phyloP scores from a whole-genome alignment of 2,329 filamentous ascomycete genomes.

The Stachybotrys chartarum region DNA sequence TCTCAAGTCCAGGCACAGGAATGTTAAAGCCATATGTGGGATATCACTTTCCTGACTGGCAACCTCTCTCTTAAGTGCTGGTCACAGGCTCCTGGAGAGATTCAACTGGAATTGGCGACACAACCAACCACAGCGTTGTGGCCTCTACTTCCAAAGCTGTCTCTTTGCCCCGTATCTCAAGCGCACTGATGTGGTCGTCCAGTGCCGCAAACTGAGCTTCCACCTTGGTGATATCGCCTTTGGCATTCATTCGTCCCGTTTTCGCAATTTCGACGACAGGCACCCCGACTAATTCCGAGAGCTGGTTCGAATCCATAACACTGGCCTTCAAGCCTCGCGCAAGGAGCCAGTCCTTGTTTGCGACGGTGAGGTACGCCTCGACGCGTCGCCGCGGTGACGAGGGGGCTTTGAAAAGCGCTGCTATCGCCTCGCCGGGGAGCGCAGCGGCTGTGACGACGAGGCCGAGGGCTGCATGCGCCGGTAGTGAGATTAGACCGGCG shows the following conservation, averaged over 20 bases:
- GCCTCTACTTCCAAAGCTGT: constrained; percentile 14
- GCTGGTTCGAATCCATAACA: constrained; percentile 24
- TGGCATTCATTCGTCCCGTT: constrained; percentile 16
- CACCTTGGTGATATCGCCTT: background rate
- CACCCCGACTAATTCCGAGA: constrained; percentile 18
- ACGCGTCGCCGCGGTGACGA: constrained; percentile 34
- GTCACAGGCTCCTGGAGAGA: no score
- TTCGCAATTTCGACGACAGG: constrained; percentile 32
- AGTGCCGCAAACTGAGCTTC: constrained; percentile 15
- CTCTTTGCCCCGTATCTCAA: constrained; percentile 17
- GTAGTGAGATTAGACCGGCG: constrained; percentile 29
- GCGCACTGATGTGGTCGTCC: constrained; percentile 16
- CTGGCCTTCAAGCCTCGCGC: constrained; percentile 28
- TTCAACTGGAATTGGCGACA: no score
- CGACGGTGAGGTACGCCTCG: constrained; percentile 30
- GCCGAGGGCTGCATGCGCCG: constrained; percentile 28
- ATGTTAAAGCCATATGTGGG: no score
- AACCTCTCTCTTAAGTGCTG: no score
- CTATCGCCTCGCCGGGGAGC: constrained; percentile 25
- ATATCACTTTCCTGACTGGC: no score
- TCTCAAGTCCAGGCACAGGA: no score
- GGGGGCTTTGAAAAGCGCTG: constrained; percentile 27
- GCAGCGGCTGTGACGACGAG: constrained; percentile 23
- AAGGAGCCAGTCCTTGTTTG: constrained; percentile 35
- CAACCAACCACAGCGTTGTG: background rate